Evolutionary conservation across 257 asterid genomes (phyloP), one percentile per base, ranked within the genome.

Genomic region (Salvia splendens): DNA sequence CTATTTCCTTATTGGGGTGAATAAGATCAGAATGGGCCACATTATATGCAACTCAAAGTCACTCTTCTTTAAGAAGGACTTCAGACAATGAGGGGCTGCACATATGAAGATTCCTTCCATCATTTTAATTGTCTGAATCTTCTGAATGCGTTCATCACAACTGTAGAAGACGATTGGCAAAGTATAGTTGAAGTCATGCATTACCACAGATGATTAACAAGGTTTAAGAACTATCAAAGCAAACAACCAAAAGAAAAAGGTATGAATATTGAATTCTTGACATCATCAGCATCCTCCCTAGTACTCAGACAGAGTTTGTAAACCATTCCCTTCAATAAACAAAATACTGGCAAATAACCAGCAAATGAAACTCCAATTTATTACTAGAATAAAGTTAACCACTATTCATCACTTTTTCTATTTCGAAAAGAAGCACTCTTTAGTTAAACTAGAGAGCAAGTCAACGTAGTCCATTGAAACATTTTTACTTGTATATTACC

Each of bases 31-130:
- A 76, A 72, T 90, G 97, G 47, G 46, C 76, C 73, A 61, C 82
- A 24, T 78, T 45, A 93, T 83, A 81, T 94, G 99, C 15, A 80
- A 75, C 76, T 79, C 91, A 30, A 91, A 86, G 2, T 91, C 98
- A 62, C 72, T 75, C 83, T 87, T 86, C 86, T 90, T 89, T 41
- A 94, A 69, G 79, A 94, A 94, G 55, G 99, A 91, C 81, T 89
- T 94, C 79, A 88, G 82, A 70, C 98, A 94, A 73, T 87, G 96
- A 28, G 99, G 97, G 46, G 99, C 98, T 28, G 96, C 99, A 61
- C 99, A 91, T 40, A 94, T 41, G 60, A 79, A 78, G 69, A 94
- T 83, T 58, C 96, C 96, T 79, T 91, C 99, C 90, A 87, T 83
- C 93, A 86, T 78, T 84, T 94, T 89, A 59, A 94, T 94, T 30